Base-by-base conservation (phyloP, 495 filamentous ascomycete species). In the Aspergillus campestris region DNA sequence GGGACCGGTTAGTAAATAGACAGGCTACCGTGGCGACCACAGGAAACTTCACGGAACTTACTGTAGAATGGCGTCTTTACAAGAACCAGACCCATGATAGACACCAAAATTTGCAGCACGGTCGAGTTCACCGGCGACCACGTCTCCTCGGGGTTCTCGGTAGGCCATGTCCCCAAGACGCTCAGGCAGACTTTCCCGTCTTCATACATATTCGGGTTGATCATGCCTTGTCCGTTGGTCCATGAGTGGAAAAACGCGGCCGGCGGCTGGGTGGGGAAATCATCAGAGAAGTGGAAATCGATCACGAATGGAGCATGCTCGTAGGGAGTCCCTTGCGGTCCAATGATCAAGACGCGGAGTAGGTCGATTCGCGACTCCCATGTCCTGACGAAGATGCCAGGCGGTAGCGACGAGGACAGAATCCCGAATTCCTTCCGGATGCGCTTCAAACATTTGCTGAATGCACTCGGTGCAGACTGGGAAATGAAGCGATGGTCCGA, bases 141-240 rank as follows among this genome's bases (percentile, higher is more conserved):
- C 13, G 42, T 57, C 50, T 83, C 80, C 31, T 66, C 66, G 6
- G 66, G 66, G 18, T 67, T 64, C 41, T 72, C 60, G 0, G 71
- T 61, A 40, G 73, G 65, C 80, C 80, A 83, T 3, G 80, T 82
- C 2, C 78, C 80, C 8, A 83, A 55, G 15, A 83, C 57, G 35
- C 56, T 78, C 8, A 83, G 59, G 47, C 80, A 83, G 30, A 82
- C 76, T 39, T 71, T 79, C 10, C 80, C 77, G 51, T 82, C 69
- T 50, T 81, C 76, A 50, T 81, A 81, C 5, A 83, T 53, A 50
- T 83, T 83, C 1, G 80, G 80, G 53, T 83, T 83, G 31, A 82
- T 65, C 10, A 65, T 60, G 2, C 75, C 78, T 7, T 66, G 46
- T 3, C 70, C 66, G 33, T 64, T 52, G 0, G 71, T 72, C 78